These are phyloP conservation scores for Drechslerella stenobrocha DNA, from an alignment of 2,329 filamentous ascomycete genomes.

Conservation along the genomic window DNA sequence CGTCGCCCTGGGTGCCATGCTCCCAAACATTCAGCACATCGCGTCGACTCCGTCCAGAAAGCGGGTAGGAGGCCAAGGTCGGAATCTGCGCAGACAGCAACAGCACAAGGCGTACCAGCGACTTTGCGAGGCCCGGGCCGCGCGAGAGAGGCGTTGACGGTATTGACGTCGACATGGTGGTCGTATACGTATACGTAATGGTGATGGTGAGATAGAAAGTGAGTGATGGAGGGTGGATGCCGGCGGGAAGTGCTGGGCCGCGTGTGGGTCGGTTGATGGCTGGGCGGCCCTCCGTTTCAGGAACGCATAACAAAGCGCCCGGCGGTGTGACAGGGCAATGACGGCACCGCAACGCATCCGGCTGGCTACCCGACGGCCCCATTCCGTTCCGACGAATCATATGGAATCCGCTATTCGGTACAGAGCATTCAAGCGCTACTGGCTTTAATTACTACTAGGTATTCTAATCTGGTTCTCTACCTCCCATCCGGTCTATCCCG, in stretches of 20 bases:
- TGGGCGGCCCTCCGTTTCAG: too few species aligned
- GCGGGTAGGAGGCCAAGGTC: slow-evolving; percentile 37
- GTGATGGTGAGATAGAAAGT: neutral
- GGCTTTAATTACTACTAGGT: too few species aligned
- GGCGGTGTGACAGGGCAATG: too few species aligned
- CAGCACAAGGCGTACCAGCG: slow-evolving; percentile 24
- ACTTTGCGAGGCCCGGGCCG: slow-evolving; percentile 21
- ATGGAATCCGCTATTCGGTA: too few species aligned
- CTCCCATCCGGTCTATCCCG: too few species aligned
- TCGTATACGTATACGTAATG: neutral
- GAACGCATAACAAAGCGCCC: too few species aligned
- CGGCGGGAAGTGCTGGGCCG: neutral
- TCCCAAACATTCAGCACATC: slow-evolving; percentile 26
- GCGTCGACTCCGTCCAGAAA: slow-evolving; percentile 13
- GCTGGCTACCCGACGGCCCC: too few species aligned
- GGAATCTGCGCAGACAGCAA: slow-evolving; percentile 45
- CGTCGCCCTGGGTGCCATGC: slow-evolving; percentile 19
- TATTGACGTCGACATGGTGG: neutral
- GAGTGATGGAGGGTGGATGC: neutral
- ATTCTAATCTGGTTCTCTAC: too few species aligned
- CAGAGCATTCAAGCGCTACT: too few species aligned
- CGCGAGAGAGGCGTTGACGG: slow-evolving; percentile 22
- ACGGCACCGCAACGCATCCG: too few species aligned
- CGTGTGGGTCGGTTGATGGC: too few species aligned
- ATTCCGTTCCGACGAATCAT: too few species aligned